Conservation (phyloP, 805 yeast species). For the Zygosaccharomyces lentus region DNA sequence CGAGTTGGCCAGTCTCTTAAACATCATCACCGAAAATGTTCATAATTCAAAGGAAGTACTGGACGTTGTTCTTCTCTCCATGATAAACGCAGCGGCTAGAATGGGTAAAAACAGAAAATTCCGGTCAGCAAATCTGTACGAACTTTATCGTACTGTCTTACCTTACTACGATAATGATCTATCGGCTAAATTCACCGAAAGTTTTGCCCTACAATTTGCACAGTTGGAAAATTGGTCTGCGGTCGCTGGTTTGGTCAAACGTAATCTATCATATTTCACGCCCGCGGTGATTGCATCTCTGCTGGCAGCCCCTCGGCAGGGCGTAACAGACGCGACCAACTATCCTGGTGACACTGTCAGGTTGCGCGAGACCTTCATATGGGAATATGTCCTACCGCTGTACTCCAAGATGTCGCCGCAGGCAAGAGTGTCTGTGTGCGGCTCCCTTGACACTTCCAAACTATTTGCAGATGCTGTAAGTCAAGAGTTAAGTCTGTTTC, state of each 20-base stretch:
- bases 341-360: constrained; percentile 7
- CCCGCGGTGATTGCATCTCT: constrained; percentile 9
- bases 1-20: constrained; percentile 20
- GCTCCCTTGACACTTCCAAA: constrained; percentile 7
- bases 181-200: constrained; percentile 10
- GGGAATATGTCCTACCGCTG: constrained; percentile 7
- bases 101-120: constrained; percentile 10
- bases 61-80: constrained; percentile 10
- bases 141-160: constrained; percentile 12
- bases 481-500: constrained; percentile 3
- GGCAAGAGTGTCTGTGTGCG: constrained; percentile 6
- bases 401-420: constrained; percentile 9
- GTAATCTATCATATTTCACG: constrained; percentile 2
- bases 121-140: constrained; percentile 15
- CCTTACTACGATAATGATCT: constrained; percentile 9
- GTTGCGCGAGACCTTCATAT: constrained; percentile 7
- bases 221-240: constrained; percentile 14
- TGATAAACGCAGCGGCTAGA: constrained; percentile 10
- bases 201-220: constrained; percentile 15
- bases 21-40: constrained; percentile 11
- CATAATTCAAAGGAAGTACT: constrained; percentile 13
- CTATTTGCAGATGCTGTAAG: constrained; percentile 8
- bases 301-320: constrained; percentile 3
- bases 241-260: constrained; percentile 10
- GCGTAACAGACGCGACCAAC: background rate